Evolutionary conservation across 176 grass and related monocot species (phyloP).

Genomic region (Pharus latifolius): DNA sequence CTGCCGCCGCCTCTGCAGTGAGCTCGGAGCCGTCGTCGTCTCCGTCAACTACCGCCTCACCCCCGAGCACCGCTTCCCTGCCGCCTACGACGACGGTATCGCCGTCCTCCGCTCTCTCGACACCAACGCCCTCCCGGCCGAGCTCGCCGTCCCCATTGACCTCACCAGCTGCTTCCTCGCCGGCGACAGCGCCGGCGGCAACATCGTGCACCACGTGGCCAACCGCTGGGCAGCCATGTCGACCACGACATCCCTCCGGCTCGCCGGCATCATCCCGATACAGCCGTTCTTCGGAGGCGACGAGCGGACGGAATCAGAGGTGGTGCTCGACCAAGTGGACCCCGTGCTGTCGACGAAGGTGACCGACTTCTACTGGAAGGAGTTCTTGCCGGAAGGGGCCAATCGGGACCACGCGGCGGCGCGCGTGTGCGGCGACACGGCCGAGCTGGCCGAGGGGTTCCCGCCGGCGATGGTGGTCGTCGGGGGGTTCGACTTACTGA

Average conservation of each 20-base stretch:
- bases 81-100: constrained; percentile 23
- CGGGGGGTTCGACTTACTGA: constrained; percentile 34
- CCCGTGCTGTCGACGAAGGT: not conserved
- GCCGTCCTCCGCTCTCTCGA: constrained; percentile 37
- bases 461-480: constrained; percentile 39
- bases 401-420: constrained; percentile 20
- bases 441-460: constrained; percentile 18
- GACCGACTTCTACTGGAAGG: constrained; percentile 28
- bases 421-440: not conserved
- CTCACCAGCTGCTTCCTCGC: constrained; percentile 29
- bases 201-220: constrained; percentile 39
- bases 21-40: constrained; percentile 20
- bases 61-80: constrained; percentile 33
- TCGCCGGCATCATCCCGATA: constrained; percentile 27
- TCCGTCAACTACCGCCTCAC: constrained; percentile 33
- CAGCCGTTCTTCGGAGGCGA: constrained; percentile 46
- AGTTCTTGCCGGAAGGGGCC: constrained; percentile 30
- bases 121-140: not conserved
- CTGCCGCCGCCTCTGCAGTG: constrained; percentile 22
- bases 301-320: constrained; percentile 24
- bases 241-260: not conserved
- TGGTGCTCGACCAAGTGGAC: not conserved
- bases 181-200: constrained; percentile 45
- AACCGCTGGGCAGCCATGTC: constrained; percentile 13
- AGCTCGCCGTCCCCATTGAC: not conserved